These are phyloP conservation scores for Epicoccum sorghinum DNA, from an alignment of 2,329 filamentous ascomycete genomes.

Conservation along the genomic window DNA sequence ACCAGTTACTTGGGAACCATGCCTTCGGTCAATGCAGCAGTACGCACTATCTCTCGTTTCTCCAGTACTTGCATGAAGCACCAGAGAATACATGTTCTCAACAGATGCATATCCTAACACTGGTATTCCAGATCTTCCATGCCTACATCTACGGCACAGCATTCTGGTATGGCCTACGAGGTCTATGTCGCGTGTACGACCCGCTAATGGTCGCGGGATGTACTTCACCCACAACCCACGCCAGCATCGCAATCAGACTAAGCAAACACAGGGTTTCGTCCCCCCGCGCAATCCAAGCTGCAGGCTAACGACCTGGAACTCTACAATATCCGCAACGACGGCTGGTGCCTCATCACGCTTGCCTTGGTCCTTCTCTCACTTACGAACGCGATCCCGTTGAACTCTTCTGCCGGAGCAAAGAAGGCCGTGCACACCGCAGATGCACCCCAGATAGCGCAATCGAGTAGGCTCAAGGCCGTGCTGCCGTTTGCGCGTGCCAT, in stretches of 20 bases:
- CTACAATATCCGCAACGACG: constrained; percentile 34
- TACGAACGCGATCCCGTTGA: constrained; percentile 22
- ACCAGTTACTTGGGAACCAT: not conserved
- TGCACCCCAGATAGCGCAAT: constrained; percentile 3
- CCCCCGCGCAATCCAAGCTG: constrained; percentile 31
- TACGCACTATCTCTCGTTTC: not conserved
- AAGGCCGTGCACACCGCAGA: constrained; percentile 12
- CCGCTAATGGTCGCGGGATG: constrained; percentile 33
- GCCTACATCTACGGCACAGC: constrained; percentile 35
- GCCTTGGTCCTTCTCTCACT: constrained; percentile 31
- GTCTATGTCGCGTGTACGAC: constrained; percentile 32
- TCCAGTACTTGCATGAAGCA: too few relatives aligned
- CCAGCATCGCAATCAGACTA: too few relatives aligned
- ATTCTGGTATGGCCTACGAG: constrained; percentile 35
- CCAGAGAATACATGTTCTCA: too few relatives aligned
- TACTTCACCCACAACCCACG: constrained; percentile 1
- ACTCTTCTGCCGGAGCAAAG: constrained; percentile 9
- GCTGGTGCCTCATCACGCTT: constrained; percentile 36
- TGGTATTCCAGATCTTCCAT: constrained; percentile 24
- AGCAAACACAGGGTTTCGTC: constrained; percentile 25
- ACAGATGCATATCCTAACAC: too few relatives aligned
- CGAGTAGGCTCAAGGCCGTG: constrained; percentile 5
- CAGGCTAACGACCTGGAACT: constrained; percentile 31
- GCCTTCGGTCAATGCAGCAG: constrained; percentile 23
- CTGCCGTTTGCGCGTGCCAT: constrained; percentile 29